Evolutionary conservation across 106 monocot species (phyloP).

Genomic region (Ottelia alismoides): DNA sequence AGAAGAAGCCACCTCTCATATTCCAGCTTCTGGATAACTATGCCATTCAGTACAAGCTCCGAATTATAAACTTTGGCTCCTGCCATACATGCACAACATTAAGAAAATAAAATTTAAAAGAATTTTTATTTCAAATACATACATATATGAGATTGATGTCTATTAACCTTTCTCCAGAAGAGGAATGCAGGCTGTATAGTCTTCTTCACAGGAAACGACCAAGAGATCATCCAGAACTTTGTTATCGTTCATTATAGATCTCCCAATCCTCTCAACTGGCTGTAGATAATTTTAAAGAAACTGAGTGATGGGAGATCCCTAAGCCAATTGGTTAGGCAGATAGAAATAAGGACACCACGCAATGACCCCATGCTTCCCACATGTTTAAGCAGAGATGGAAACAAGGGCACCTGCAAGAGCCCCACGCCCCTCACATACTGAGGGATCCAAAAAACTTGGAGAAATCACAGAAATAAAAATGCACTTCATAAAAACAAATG

Average conservation of each 20-base stretch:
- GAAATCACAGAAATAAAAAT: too few relatives aligned
- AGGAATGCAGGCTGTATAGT: conserved; percentile 40
- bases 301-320: too few relatives aligned
- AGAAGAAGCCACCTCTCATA: conserved; percentile 33
- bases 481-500: too few relatives aligned
- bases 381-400: too few relatives aligned
- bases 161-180: conserved; percentile 61
- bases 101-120: background rate
- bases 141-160: background rate
- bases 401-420: too few relatives aligned
- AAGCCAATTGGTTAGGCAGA: too few relatives aligned
- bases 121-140: background rate
- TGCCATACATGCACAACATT: background rate
- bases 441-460: too few relatives aligned
- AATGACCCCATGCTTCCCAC: too few relatives aligned
- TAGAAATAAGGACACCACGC: too few relatives aligned
- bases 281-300: conserved; percentile 7
- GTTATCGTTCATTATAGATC: conserved; percentile 38
- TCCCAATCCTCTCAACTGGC: conserved; percentile 67
- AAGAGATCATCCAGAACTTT: conserved; percentile 62
- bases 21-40: conserved; percentile 81
- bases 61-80: conserved; percentile 49
- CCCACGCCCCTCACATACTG: too few relatives aligned
- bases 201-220: conserved; percentile 23
- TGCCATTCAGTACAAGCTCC: conserved; percentile 80